Conservation (phyloP, 495 filamentous ascomycete genomes). For the Talaromyces stipitatus region DNA sequence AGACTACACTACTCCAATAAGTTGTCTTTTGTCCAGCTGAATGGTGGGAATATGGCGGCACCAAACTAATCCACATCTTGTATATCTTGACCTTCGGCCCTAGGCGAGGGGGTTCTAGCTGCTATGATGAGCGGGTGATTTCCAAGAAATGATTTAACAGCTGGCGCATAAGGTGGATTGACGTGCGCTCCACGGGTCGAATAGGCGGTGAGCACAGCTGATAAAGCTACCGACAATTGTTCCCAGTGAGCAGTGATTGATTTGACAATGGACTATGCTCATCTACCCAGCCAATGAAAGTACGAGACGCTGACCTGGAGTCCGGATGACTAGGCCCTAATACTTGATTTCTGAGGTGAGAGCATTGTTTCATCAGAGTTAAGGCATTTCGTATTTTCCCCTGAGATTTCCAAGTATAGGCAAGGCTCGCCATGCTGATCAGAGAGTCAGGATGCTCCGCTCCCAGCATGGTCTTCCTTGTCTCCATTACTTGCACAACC, state of each 20-base stretch:
- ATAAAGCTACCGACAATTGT: not conserved
- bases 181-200: not conserved
- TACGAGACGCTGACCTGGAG: constrained; percentile 6
- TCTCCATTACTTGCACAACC: constrained; percentile 17
- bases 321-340: constrained; percentile 8
- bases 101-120: no score
- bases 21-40: no score
- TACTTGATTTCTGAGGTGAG: not conserved
- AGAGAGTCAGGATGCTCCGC: constrained; percentile 27
- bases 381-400: no score
- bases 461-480: constrained; percentile 20
- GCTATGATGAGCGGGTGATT: not conserved
- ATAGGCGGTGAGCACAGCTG: not conserved
- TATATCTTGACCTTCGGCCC: not conserved
- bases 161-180: not conserved
- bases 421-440: no score
- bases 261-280: no score
- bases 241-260: not conserved
- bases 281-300: not conserved
- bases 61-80: constrained; percentile 1
- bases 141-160: not conserved
- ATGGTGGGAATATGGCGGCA: not conserved
- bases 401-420: no score
- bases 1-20: no score
- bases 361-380: constrained; percentile 7